phyloP scores from a whole-genome alignment of 2,329 filamentous ascomycete genomes.

The Paraphoma chrysanthemicola region DNA sequence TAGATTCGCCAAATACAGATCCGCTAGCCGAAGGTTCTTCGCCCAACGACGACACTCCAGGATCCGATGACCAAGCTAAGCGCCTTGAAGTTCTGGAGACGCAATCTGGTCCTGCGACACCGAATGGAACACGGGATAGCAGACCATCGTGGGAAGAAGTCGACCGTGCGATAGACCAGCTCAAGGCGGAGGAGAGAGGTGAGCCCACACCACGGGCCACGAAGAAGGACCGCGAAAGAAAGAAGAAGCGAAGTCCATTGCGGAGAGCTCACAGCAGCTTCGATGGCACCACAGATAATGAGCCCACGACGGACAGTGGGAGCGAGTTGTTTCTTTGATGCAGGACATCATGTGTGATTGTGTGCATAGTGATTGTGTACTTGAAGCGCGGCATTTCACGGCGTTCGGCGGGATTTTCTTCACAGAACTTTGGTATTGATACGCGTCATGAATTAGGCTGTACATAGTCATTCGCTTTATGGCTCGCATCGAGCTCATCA shows the following conservation, averaged over 20 bases:
- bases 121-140: constrained; percentile 49
- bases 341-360: background rate
- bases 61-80: constrained; percentile 33
- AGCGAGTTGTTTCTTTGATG: constrained; percentile 12
- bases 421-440: background rate
- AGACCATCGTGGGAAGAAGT: constrained; percentile 47
- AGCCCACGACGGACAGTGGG: constrained; percentile 13
- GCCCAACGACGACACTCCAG: constrained; percentile 7
- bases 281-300: constrained; percentile 18
- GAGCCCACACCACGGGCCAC: constrained; percentile 12
- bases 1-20: constrained; percentile 1
- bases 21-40: background rate
- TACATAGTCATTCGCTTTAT: background rate
- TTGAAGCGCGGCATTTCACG: constrained; percentile 1
- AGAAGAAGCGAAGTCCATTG: constrained; percentile 38
- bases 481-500: too few species aligned
- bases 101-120: constrained; percentile 54
- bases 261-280: constrained; percentile 40
- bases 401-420: constrained; percentile 1
- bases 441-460: background rate
- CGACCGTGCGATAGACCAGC: constrained; percentile 40
- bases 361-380: background rate
- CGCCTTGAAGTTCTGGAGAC: constrained; percentile 44
- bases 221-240: constrained; percentile 13
- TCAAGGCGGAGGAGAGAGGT: constrained; percentile 38